Evolutionary conservation across 805 yeast species (phyloP).

Genomic region (Metschnikowia colocasiae): DNA sequence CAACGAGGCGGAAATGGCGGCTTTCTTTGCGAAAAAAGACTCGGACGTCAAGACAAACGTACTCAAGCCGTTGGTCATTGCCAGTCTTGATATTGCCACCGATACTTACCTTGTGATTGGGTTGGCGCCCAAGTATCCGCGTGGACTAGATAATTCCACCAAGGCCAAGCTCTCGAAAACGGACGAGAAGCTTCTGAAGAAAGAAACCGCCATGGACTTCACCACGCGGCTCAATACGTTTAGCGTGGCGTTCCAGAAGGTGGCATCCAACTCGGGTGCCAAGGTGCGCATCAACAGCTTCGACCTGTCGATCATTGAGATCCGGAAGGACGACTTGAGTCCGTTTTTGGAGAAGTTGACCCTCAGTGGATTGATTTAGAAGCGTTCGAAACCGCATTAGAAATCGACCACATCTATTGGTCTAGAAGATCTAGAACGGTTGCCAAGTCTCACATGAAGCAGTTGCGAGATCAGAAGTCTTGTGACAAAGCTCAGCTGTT

Average conservation of each 20-base stretch:
- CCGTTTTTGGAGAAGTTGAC: constrained; percentile 85
- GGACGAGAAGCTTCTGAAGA: constrained; percentile 3
- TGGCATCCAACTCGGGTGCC: constrained; percentile 81
- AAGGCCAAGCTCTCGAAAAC: constrained; percentile 26
- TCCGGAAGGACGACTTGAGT: constrained; percentile 79
- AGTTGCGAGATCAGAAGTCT: no score
- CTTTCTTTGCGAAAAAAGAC: constrained; percentile 31
- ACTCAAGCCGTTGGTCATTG: constrained; percentile 78
- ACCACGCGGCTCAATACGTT: constrained; percentile 67
- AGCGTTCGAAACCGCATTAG: no score
- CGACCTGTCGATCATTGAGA: constrained; percentile 90
- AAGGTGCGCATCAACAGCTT: constrained; percentile 89
- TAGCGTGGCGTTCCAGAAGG: constrained; percentile 86
- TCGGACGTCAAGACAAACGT: constrained; percentile 20
- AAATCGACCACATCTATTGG: no score
- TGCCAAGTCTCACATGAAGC: no score
- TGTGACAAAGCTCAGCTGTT: no score
- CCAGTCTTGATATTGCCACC: constrained; percentile 67
- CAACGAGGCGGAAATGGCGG: constrained; percentile 61
- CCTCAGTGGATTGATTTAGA: constrained; percentile 52
- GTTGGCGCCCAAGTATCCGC: constrained; percentile 75
- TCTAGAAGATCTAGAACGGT: no score
- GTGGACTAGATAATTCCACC: constrained; percentile 36
- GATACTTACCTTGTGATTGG: constrained; percentile 88
- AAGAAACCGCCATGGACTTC: constrained; percentile 27